phyloP scores from a whole-genome alignment of 768 basidiomycete genomes.

The Podaxis sp. region DNA sequence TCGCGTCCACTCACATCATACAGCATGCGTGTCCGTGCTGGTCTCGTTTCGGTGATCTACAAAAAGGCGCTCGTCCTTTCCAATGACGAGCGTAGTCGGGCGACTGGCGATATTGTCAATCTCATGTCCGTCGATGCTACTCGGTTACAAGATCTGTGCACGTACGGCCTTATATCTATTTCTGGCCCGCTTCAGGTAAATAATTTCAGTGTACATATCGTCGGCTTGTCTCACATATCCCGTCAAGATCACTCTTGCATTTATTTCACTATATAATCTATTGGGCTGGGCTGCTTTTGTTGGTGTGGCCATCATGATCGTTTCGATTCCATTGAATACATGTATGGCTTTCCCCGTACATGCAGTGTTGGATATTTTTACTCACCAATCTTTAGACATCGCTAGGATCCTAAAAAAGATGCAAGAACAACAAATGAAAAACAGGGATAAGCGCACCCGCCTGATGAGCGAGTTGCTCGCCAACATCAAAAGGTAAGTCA shows the following conservation, averaged over 20 bases:
- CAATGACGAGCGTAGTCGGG: slow-evolving; percentile 78
- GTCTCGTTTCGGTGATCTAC: slow-evolving; percentile 84
- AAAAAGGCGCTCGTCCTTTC: slow-evolving; percentile 83
- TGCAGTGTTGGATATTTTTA: neutral
- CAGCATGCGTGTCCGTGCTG: slow-evolving; percentile 91
- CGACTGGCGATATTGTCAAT: slow-evolving; percentile 93
- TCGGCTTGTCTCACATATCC: neutral
- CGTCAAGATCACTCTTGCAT: slow-evolving; percentile 77
- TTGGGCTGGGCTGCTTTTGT: slow-evolving; percentile 92
- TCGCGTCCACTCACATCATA: neutral
- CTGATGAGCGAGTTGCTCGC: slow-evolving; percentile 92
- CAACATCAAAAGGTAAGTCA: slow-evolving; percentile 77
- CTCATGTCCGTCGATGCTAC: slow-evolving; percentile 88
- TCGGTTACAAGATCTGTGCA: slow-evolving; percentile 77
- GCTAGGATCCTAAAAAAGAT: slow-evolving; percentile 70
- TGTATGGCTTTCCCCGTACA: slow-evolving; percentile 26
- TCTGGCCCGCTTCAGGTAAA: slow-evolving; percentile 82
- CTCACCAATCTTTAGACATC: slow-evolving; percentile 39
- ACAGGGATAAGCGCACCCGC: slow-evolving; percentile 78
- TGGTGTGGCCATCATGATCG: slow-evolving; percentile 85
- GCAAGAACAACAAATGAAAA: slow-evolving; percentile 93
- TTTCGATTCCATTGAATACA: slow-evolving; percentile 77
- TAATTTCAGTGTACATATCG: neutral
- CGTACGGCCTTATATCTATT: slow-evolving; percentile 80
- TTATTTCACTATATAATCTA: slow-evolving; percentile 85